phyloP scores from a whole-genome alignment of 2,329 filamentous ascomycete species.

The Fusarium sp. region DNA sequence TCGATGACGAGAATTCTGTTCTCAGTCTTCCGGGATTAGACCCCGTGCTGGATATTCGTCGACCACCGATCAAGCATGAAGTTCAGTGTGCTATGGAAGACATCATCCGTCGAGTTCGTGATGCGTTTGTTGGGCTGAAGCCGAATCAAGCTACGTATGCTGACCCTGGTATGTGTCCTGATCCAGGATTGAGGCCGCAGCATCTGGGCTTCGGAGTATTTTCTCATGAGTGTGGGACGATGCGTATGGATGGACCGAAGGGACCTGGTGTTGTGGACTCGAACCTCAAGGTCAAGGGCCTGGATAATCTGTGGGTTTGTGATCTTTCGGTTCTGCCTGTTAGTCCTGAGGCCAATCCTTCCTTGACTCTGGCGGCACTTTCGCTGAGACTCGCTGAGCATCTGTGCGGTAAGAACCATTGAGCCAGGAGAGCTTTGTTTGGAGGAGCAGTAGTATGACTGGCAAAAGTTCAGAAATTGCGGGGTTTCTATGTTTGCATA shows the following conservation, averaged over 20 bases:
- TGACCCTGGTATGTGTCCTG: not conserved
- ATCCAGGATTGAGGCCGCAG: slow-evolving; percentile 16
- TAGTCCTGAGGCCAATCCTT: slow-evolving; percentile 29
- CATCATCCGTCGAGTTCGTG: not conserved
- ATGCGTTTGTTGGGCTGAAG: slow-evolving; percentile 10
- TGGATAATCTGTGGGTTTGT: slow-evolving; percentile 31
- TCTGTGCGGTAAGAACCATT: not conserved
- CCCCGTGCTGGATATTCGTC: slow-evolving; percentile 17
- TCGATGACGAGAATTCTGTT: slow-evolving; percentile 19
- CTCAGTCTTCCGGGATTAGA: slow-evolving; percentile 22
- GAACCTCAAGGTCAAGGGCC: slow-evolving; percentile 13
- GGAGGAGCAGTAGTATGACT: accelerated
- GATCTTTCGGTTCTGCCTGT: slow-evolving; percentile 33
- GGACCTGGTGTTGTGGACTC: slow-evolving; percentile 13
- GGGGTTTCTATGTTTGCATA: not conserved
- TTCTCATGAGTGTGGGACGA: slow-evolving; percentile 33
- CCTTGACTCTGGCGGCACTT: slow-evolving; percentile 24
- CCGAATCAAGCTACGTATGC: not conserved
- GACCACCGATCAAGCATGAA: slow-evolving; percentile 4
- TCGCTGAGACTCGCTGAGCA: slow-evolving; percentile 29
- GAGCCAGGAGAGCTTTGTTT: accelerated
- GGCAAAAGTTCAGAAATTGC: not conserved
- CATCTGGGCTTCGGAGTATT: slow-evolving; percentile 34
- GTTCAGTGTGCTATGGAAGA: slow-evolving; percentile 29
- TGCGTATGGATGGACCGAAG: slow-evolving; percentile 28